A percentile compares a stretch with the other conserved stretches of the same genome.
phyloP scores from a whole-genome alignment of 306 rosid genomes.

The Prunus salicina region DNA sequence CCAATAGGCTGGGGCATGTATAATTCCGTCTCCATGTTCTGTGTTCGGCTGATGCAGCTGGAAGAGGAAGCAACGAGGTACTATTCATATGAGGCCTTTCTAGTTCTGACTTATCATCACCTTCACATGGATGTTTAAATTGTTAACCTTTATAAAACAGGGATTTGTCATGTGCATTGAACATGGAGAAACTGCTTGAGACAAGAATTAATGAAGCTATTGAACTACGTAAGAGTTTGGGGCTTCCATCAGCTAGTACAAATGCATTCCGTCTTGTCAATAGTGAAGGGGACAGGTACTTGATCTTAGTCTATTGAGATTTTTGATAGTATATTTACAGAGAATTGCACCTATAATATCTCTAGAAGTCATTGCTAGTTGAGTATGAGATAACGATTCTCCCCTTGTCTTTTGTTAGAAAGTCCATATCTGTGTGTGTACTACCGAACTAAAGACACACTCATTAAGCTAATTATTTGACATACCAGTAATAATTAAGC shows the following conservation, averaged over 20 bases:
- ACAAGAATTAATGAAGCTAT: conserved; percentile 62
- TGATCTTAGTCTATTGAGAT: background rate
- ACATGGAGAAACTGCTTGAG: conserved; percentile 75
- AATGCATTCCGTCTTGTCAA: conserved; percentile 81
- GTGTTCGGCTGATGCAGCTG: conserved; percentile 89
- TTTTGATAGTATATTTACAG: background rate
- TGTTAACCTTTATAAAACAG: conserved; percentile 35
- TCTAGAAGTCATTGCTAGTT: background rate
- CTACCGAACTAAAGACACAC: background rate
- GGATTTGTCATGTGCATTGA: conserved; percentile 54
- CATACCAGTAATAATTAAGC: background rate
- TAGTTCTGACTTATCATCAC: background rate
- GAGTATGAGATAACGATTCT: background rate
- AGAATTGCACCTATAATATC: background rate
- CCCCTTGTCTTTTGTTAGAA: background rate
- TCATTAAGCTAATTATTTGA: background rate
- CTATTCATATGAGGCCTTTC: conserved; percentile 1
- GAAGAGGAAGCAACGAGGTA: conserved; percentile 81
- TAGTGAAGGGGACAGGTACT: conserved; percentile 92
- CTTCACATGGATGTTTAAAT: conserved; percentile 17
- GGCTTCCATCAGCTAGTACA: conserved; percentile 73
- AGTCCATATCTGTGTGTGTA: background rate
- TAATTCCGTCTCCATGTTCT: conserved; percentile 88
- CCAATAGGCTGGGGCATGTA: conserved; percentile 95
- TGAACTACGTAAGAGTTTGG: conserved; percentile 64